Conservation (phyloP, 768 basidiomycete genomes). For the Coprinopsis strossmayeri region DNA sequence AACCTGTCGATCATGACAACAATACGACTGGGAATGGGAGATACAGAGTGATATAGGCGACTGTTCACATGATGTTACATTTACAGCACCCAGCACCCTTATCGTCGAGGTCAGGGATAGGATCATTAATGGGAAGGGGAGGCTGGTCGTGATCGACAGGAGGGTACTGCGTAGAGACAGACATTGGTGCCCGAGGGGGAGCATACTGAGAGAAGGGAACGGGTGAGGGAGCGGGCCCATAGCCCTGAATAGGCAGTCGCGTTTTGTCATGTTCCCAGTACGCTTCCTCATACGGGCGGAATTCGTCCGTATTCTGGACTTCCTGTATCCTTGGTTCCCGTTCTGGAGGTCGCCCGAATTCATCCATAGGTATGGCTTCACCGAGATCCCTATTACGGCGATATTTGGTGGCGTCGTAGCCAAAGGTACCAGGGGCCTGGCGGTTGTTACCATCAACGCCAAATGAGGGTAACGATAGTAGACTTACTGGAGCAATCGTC, state of each 20-base stretch:
- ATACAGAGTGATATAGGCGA: background rate
- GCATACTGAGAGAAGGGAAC: constrained; percentile 62
- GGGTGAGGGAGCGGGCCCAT: constrained; percentile 45
- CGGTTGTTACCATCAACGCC: constrained; percentile 1
- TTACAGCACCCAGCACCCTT: constrained; percentile 64
- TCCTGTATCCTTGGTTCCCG: constrained; percentile 18
- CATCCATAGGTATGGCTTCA: constrained; percentile 54
- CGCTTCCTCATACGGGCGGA: constrained; percentile 18
- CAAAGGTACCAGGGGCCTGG: constrained; percentile 84
- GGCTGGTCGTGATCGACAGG: constrained; percentile 3
- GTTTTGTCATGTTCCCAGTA: constrained; percentile 22
- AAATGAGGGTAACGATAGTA: constrained; percentile 1
- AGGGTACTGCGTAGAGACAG: constrained; percentile 2
- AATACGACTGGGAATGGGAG: background rate
- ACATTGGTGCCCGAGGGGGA: constrained; percentile 15
- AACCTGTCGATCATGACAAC: too few relatives aligned
- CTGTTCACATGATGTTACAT: constrained; percentile 74
- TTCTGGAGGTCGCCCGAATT: constrained; percentile 46
- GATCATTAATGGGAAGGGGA: constrained; percentile 7
- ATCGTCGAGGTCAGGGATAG: constrained; percentile 33
- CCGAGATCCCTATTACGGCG: constrained; percentile 39
- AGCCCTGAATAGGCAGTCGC: constrained; percentile 22
- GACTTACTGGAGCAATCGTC: constrained; percentile 48
- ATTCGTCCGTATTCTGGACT: constrained; percentile 10
- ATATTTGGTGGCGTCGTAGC: constrained; percentile 68